phyloP scores from a whole-genome alignment of 2,329 filamentous ascomycete genomes.

The Apiospora aurea region DNA sequence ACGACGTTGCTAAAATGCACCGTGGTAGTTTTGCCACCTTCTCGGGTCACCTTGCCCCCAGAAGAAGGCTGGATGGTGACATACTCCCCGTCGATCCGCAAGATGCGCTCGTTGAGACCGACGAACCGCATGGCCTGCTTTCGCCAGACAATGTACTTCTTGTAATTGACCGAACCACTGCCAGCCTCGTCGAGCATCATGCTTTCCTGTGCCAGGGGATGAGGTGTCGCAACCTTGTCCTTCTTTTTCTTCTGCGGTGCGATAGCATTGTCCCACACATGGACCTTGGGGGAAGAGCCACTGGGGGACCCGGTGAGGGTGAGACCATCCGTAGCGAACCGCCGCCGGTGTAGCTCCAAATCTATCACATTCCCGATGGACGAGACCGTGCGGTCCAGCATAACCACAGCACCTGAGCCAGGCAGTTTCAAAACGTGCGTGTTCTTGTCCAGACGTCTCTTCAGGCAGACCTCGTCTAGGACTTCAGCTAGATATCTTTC shows the following conservation, averaged over 20 bases:
- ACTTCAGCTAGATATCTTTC: conserved; percentile 86
- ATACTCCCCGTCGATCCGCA: conserved; percentile 86
- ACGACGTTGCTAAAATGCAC: conserved; percentile 85
- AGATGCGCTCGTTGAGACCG: conserved; percentile 75
- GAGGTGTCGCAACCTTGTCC: conserved; percentile 62
- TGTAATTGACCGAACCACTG: conserved; percentile 63
- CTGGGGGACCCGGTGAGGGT: conserved; percentile 74
- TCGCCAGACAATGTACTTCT: conserved; percentile 81
- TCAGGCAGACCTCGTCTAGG: conserved; percentile 78
- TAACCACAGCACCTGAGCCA: conserved; percentile 75
- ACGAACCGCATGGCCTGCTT: conserved; percentile 85
- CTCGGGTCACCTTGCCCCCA: conserved; percentile 69
- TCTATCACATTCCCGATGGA: conserved; percentile 78
- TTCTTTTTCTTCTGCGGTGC: conserved; percentile 58
- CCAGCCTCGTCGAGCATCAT: conserved; percentile 66
- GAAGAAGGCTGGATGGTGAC: conserved; percentile 82
- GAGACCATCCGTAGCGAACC: conserved; percentile 77
- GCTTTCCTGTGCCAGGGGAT: conserved; percentile 72
- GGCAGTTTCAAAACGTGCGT: conserved; percentile 81
- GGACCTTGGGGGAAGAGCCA: conserved; percentile 72
- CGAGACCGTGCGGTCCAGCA: conserved; percentile 79
- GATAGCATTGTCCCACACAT: conserved; percentile 54
- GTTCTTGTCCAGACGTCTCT: conserved; percentile 79
- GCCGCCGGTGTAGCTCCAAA: conserved; percentile 76
- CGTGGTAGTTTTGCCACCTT: conserved; percentile 76